Percentiles rank a stretch among this genome's conserved stretches.
phyloP scores from a whole-genome alignment of 805 yeast species.

The Candida sonorensis region DNA sequence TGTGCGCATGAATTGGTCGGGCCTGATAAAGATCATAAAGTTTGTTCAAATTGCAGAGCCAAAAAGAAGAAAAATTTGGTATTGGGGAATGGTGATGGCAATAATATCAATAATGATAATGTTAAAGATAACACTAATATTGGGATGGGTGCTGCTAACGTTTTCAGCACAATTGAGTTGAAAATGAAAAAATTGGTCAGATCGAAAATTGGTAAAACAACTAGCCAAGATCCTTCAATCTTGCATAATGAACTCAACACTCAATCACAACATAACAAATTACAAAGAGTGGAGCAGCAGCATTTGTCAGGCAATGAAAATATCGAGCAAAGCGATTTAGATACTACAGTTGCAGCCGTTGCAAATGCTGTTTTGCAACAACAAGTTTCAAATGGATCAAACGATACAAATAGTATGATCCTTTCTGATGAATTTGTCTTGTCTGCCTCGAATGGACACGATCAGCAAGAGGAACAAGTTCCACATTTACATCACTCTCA shows the following conservation, averaged over 20 bases:
- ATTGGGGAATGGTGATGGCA: background rate
- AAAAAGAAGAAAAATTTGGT: slow-evolving; percentile 41
- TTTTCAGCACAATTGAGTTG: no score
- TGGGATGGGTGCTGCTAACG: no score
- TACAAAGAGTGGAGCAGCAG: no score
- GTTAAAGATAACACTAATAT: background rate
- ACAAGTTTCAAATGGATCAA: background rate
- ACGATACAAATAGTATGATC: background rate
- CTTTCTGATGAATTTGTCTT: background rate
- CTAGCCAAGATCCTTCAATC: no score
- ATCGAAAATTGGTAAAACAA: background rate
- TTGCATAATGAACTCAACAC: no score
- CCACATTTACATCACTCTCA: slow-evolving; percentile 4
- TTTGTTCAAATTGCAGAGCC: slow-evolving; percentile 47
- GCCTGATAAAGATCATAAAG: slow-evolving; percentile 48
- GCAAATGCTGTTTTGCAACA: slow-evolving; percentile 3
- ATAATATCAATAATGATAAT: background rate
- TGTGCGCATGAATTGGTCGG: slow-evolving; percentile 46
- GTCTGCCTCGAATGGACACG: background rate
- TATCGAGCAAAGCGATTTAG: no score
- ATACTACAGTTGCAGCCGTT: slow-evolving; percentile 11
- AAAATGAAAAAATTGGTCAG: background rate
- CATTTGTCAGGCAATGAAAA: no score
- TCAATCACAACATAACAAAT: no score
- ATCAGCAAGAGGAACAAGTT: background rate